Evolutionary conservation across 73 alveolate genomes (phyloP).

Genomic region (Paramecium caudatum): DNA sequence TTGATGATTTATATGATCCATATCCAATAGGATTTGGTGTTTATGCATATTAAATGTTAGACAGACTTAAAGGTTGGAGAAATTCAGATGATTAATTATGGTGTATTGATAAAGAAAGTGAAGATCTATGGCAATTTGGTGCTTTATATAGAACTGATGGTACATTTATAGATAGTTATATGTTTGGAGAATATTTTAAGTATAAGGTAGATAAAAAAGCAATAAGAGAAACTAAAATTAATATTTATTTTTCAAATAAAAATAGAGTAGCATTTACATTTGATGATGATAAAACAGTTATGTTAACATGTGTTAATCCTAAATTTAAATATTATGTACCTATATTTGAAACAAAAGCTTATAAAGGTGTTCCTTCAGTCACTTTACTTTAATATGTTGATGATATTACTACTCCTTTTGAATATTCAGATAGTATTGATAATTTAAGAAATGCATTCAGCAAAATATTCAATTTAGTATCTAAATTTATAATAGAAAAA

Average conservation of each 20-base stretch:
- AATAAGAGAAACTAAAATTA: slow-evolving; percentile 18
- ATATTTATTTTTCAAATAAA: slow-evolving; percentile 48
- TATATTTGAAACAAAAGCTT: slow-evolving; percentile 44
- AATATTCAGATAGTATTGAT: slow-evolving; percentile 50
- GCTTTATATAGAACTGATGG: slow-evolving; percentile 67
- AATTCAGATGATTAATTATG: slow-evolving; percentile 53
- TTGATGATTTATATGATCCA: slow-evolving; percentile 58
- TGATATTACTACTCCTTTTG: slow-evolving; percentile 24
- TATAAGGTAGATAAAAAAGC: slow-evolving; percentile 51
- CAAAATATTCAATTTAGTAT: neutral
- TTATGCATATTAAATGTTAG: slow-evolving; percentile 67
- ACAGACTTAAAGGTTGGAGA: slow-evolving; percentile 68
- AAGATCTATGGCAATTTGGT: slow-evolving; percentile 70
- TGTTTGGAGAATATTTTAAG: slow-evolving; percentile 60
- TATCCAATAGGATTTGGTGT: slow-evolving; percentile 68
- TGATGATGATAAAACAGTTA: slow-evolving; percentile 47
- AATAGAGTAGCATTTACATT: slow-evolving; percentile 63
- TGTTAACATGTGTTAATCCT: slow-evolving; percentile 57
- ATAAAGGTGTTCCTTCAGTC: slow-evolving; percentile 59
- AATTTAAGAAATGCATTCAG: neutral
- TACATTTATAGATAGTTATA: slow-evolving; percentile 64
- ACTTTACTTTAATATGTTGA: slow-evolving; percentile 31
- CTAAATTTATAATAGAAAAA: slow-evolving; percentile 43
- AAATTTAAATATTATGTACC: slow-evolving; percentile 59
- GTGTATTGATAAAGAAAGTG: slow-evolving; percentile 66